Percentiles rank a stretch among this genome's conserved stretches.
phyloP scores from a whole-genome alignment of 176 grass and related monocot genomes.

The Eragrostis nindensis region DNA sequence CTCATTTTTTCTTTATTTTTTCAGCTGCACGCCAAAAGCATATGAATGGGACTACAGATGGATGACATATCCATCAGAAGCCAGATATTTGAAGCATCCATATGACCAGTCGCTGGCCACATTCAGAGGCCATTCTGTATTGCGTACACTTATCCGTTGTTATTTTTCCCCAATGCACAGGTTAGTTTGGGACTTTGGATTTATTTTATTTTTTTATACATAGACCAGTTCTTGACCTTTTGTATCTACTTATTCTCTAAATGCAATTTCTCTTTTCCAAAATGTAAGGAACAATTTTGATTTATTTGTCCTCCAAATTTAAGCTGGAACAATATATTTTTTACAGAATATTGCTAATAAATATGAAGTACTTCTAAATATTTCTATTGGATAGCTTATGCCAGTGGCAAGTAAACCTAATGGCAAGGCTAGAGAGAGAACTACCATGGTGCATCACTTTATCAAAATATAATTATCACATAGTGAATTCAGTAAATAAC shows the following conservation, averaged over 20 bases:
- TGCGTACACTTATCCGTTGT: slow-evolving; percentile 71
- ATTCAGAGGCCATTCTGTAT: slow-evolving; percentile 74
- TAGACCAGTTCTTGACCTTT: not conserved
- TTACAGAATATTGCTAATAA: not conserved
- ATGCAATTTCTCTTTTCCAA: not conserved
- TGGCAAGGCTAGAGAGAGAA: too few species aligned
- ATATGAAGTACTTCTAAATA: not conserved
- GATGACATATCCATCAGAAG: slow-evolving; percentile 59
- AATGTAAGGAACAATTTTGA: not conserved
- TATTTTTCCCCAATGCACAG: slow-evolving; percentile 76
- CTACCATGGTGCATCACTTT: too few species aligned
- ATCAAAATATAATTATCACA: too few species aligned
- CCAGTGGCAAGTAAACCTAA: too few species aligned
- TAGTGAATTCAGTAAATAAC: too few species aligned
- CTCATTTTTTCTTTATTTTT: not conserved
- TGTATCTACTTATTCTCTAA: not conserved
- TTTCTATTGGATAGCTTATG: not conserved
- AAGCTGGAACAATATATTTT: not conserved
- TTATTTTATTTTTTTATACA: not conserved
- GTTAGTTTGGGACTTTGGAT: slow-evolving; percentile 4
- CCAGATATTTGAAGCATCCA: slow-evolving; percentile 56
- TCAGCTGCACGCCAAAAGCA: slow-evolving; percentile 46
- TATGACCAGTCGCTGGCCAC: slow-evolving; percentile 66
- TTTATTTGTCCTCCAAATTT: not conserved
- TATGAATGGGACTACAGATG: slow-evolving; percentile 71